Evolutionary conservation across 139 green algal species (phyloP).

Genomic region (Spirogloea muscicola): DNA sequence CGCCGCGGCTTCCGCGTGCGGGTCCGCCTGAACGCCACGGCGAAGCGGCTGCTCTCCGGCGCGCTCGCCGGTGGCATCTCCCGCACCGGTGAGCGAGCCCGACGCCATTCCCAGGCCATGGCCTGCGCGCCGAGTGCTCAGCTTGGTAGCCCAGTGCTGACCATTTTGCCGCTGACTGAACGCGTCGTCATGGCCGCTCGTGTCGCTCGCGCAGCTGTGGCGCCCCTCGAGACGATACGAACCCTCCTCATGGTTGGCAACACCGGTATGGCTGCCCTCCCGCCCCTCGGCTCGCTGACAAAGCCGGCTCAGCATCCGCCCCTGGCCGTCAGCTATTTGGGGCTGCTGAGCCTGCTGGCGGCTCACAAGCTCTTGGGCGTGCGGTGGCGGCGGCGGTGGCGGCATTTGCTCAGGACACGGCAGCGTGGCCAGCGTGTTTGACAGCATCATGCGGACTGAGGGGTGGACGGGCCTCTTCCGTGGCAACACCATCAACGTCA

Average conservation of each 20-base stretch:
- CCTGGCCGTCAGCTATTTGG: too few species aligned
- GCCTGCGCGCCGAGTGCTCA: too few species aligned
- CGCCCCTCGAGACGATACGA: constrained; percentile 39
- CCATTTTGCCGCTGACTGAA: too few species aligned
- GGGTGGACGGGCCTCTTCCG: constrained; percentile 36
- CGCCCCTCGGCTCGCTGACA: too few species aligned
- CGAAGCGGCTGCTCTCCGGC: constrained; percentile 34
- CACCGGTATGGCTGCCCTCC: constrained; percentile 22
- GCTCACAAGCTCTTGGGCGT: too few species aligned
- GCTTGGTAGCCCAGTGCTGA: too few species aligned
- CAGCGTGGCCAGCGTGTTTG: constrained; percentile 17
- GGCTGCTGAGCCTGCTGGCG: too few species aligned
- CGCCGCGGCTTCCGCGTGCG: background rate
- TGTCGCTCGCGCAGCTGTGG: constrained; percentile 4
- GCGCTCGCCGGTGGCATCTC: constrained; percentile 30
- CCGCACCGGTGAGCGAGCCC: constrained; percentile 25
- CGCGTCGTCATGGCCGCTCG: too few species aligned
- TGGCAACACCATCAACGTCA: constrained; percentile 34
- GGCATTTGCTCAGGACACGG: too few species aligned
- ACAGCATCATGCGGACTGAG: constrained; percentile 28
- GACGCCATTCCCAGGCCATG: too few species aligned
- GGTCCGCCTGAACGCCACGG: background rate
- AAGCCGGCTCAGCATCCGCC: too few species aligned
- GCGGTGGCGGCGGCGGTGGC: too few species aligned
- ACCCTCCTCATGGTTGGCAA: constrained; percentile 45